A percentile compares a stretch with the other conserved stretches of the same genome.
phyloP scores from a whole-genome alignment of 306 rosid genomes.

The Rosa chinensis region DNA sequence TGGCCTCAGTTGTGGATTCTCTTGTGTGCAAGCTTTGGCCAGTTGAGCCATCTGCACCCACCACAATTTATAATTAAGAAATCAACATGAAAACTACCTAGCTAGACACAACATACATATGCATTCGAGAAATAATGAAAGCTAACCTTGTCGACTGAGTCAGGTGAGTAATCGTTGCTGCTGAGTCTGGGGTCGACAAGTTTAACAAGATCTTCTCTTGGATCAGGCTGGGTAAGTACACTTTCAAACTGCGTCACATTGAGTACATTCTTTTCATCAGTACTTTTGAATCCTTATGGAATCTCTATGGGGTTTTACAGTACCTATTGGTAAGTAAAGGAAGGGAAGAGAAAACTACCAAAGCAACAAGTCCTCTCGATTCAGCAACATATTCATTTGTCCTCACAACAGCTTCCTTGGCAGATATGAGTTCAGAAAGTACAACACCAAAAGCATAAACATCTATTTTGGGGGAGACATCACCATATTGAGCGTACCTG shows the following conservation, averaged over 20 bases:
- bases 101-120: background rate
- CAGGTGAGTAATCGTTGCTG: constrained; percentile 42
- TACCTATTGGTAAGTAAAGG: background rate
- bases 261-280: background rate
- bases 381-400: constrained; percentile 25
- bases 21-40: constrained; percentile 73
- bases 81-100: background rate
- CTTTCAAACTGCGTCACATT: constrained; percentile 61
- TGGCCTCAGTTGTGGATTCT: constrained; percentile 71
- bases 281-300: background rate
- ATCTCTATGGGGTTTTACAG: background rate
- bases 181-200: constrained; percentile 52
- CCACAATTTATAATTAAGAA: background rate
- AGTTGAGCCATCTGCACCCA: constrained; percentile 55
- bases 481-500: constrained; percentile 73
- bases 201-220: constrained; percentile 46
- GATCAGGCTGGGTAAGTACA: constrained; percentile 42
- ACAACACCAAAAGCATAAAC: constrained; percentile 83
- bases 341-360: constrained; percentile 39
- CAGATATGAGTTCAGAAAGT: constrained; percentile 62
- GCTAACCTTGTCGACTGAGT: constrained; percentile 54
- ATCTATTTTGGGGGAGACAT: constrained; percentile 60
- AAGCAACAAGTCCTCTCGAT: constrained; percentile 48
- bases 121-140: constrained; percentile 2
- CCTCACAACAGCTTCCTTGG: constrained; percentile 60